Percentiles rank a stretch among this genome's conserved stretches.
Evolutionary conservation across 768 basidiomycete genomes (phyloP).

Genomic region (Lentinula aciculospora): DNA sequence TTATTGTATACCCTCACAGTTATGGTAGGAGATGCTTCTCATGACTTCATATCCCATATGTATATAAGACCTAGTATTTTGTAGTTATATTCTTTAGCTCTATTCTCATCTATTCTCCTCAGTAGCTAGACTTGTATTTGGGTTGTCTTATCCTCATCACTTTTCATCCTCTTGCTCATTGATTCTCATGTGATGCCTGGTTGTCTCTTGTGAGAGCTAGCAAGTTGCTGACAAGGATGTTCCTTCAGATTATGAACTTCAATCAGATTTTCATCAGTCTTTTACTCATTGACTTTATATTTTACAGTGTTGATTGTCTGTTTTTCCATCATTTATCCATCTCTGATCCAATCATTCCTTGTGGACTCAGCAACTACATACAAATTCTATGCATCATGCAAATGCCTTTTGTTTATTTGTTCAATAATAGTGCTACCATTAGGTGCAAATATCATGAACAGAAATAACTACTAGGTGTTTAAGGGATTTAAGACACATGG

Average conservation of each 20-base stretch:
- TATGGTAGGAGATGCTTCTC: too few relatives aligned
- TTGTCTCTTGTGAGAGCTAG: too few relatives aligned
- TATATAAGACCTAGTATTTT: too few relatives aligned
- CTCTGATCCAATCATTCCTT: neutral
- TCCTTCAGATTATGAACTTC: neutral
- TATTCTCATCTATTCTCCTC: too few relatives aligned
- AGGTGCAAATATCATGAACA: neutral
- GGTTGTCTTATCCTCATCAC: too few relatives aligned
- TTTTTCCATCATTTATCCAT: neutral
- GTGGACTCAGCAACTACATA: neutral
- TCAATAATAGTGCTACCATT: neutral
- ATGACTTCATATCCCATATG: too few relatives aligned
- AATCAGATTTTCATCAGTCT: neutral
- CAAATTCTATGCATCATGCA: neutral
- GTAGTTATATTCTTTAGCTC: too few relatives aligned
- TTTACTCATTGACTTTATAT: neutral
- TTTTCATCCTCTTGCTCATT: too few relatives aligned
- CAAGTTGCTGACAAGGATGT: too few relatives aligned
- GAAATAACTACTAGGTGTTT: neutral
- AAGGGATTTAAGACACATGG: neutral
- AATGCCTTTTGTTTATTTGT: neutral
- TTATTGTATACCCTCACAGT: too few relatives aligned
- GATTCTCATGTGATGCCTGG: too few relatives aligned
- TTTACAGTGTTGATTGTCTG: neutral
- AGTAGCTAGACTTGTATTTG: too few relatives aligned